Evolutionary conservation across 352 stramenopile genomes (phyloP).

Genomic region (Phytophthora citrophthora): DNA sequence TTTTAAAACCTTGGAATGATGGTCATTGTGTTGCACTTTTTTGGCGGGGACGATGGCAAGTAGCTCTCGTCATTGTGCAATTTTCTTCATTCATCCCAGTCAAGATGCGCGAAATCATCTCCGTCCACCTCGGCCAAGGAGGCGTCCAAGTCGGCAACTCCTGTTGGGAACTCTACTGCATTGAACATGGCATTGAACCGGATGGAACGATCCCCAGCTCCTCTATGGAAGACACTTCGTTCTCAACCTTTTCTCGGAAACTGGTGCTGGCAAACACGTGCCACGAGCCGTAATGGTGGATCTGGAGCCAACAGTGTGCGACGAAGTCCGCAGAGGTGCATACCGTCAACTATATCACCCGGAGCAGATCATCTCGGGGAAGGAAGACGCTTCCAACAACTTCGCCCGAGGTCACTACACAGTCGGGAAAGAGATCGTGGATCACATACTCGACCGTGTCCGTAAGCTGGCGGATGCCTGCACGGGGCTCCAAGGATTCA

Average conservation of each 20-base stretch:
- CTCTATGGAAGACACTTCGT: neutral
- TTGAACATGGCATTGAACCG: conserved; percentile 93
- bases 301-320: conserved; percentile 96
- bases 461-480: conserved; percentile 97
- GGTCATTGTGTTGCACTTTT: conserved; percentile 1
- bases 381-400: conserved; percentile 92
- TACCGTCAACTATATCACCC: conserved; percentile 98
- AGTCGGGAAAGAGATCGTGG: conserved; percentile 95
- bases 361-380: conserved; percentile 24
- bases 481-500: conserved; percentile 96
- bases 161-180: conserved; percentile 94
- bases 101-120: conserved; percentile 6
- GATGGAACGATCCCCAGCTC: neutral
- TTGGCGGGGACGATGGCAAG: neutral
- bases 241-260: conserved; percentile 10
- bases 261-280: conserved; percentile 1
- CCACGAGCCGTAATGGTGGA: neutral
- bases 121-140: conserved; percentile 3
- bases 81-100: neutral
- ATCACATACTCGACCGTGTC: conserved; percentile 95
- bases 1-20: neutral
- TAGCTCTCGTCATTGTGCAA: neutral
- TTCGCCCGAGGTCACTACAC: conserved; percentile 93
- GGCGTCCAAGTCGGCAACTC: conserved; percentile 61
- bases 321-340: conserved; percentile 95